Evolutionary conservation across 2,329 filamentous ascomycete species (phyloP).

Genomic region (Fusarium bulbicola): DNA sequence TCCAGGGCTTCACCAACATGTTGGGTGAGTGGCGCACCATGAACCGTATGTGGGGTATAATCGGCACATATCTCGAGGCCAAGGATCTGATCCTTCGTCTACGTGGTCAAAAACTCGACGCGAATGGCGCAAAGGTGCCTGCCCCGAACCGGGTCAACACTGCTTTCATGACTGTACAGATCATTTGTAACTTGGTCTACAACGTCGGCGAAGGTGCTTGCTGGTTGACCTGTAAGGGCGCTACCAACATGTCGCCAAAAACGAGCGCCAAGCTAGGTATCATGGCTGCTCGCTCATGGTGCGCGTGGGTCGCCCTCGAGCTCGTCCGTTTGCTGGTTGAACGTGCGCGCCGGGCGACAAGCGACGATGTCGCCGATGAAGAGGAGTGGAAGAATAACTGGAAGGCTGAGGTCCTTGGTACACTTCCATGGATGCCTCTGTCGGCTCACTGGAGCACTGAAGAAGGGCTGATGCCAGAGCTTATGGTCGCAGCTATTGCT

Average conservation of each 20-base stretch:
- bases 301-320: conserved; percentile 79
- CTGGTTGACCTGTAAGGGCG: conserved; percentile 77
- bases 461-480: conserved; percentile 61
- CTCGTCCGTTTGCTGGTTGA: conserved; percentile 69
- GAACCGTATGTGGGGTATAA: conserved; percentile 77
- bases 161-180: conserved; percentile 71
- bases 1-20: conserved; percentile 70
- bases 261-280: conserved; percentile 69
- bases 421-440: conserved; percentile 81
- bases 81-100: conserved; percentile 54
- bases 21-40: conserved; percentile 78
- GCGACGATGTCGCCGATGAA: conserved; percentile 46
- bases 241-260: conserved; percentile 67
- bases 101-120: conserved; percentile 48
- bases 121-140: conserved; percentile 44
- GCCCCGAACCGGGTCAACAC: conserved; percentile 51
- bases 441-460: conserved; percentile 85
- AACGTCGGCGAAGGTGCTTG: conserved; percentile 86
- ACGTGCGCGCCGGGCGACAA: conserved; percentile 51
- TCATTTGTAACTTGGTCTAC: conserved; percentile 73
- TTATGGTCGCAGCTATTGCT: conserved; percentile 53
- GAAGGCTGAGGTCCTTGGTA: conserved; percentile 74
- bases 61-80: conserved; percentile 78
- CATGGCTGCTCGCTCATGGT: conserved; percentile 85
- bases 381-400: conserved; percentile 60